A percentile compares a stretch with the other conserved stretches of the same genome.
Conservation (phyloP, 2,329 filamentous ascomycete species). For the Trichophaea hybrida region DNA sequence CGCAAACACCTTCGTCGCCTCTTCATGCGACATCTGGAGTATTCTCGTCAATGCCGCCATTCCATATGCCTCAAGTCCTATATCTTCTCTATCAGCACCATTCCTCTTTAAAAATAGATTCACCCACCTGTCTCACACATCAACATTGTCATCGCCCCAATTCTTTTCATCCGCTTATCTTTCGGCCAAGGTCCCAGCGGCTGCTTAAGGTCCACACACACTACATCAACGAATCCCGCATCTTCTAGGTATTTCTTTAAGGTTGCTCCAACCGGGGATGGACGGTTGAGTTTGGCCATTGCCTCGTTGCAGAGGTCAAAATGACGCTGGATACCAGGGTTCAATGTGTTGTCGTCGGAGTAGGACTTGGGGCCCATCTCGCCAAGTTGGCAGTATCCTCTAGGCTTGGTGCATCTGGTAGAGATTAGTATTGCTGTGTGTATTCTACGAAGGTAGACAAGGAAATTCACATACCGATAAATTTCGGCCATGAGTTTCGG, state of each 20-base stretch:
- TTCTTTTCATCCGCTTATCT: slow-evolving; percentile 4
- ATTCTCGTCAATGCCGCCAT: slow-evolving; percentile 9
- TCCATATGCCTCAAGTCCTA: slow-evolving; percentile 11
- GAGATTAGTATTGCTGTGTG: not conserved
- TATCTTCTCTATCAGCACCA: not conserved
- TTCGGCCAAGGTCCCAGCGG: slow-evolving; percentile 8
- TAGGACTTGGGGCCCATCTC: not conserved
- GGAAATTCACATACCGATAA: not conserved
- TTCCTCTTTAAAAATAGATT: not conserved
- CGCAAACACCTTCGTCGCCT: not conserved
- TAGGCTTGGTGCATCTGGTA: not conserved
- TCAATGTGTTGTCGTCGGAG: not conserved
- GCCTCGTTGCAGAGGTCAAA: not conserved
- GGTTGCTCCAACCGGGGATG: not conserved
- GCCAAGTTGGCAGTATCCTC: not conserved
- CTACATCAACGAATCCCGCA: slow-evolving; percentile 8
- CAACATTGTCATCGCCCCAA: slow-evolving; percentile 3
- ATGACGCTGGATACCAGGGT: not conserved
- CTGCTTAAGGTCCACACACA: not conserved
- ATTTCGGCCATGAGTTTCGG: not conserved
- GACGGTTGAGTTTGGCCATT: not conserved
- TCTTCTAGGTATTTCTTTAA: not conserved
- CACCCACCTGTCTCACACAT: not conserved
- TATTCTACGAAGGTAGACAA: no score
- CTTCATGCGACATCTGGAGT: not conserved